phyloP scores from a whole-genome alignment of 495 filamentous ascomycete genomes.

The Neurospora sp. region DNA sequence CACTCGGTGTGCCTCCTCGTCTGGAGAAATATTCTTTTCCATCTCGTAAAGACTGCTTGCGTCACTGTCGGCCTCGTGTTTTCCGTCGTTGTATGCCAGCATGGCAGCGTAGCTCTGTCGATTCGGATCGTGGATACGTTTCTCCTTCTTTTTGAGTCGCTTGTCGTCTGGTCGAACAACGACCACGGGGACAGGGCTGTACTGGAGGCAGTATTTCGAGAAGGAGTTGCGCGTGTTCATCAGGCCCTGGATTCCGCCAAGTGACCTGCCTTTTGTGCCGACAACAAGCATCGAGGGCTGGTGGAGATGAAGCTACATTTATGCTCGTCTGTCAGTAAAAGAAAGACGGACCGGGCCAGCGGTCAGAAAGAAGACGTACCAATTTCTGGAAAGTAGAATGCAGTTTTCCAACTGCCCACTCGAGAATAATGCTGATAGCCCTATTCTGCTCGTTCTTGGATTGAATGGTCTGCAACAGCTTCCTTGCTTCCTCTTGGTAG shows the following conservation, averaged over 20 bases:
- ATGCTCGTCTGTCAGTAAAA: not conserved
- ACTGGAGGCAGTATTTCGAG: conserved; percentile 93
- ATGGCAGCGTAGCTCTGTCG: conserved; percentile 76
- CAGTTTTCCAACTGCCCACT: conserved; percentile 86
- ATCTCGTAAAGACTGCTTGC: conserved; percentile 37
- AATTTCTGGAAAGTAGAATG: conserved; percentile 88
- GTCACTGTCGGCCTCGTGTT: conserved; percentile 45
- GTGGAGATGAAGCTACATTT: conserved; percentile 73
- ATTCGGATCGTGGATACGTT: conserved; percentile 68
- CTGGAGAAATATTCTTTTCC: conserved; percentile 33
- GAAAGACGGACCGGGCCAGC: not conserved
- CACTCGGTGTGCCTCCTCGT: conserved; percentile 62
- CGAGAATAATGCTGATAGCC: conserved; percentile 78
- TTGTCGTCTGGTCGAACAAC: conserved; percentile 88
- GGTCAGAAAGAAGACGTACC: conserved; percentile 41
- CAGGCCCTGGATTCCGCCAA: conserved; percentile 84
- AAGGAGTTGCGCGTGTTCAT: conserved; percentile 73
- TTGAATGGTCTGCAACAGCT: conserved; percentile 67
- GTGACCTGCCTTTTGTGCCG: conserved; percentile 76
- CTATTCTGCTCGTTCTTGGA: conserved; percentile 76
- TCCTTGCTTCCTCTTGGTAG: conserved; percentile 73
- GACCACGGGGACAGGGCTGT: conserved; percentile 93
- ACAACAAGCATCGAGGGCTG: conserved; percentile 94
- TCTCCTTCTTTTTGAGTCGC: conserved; percentile 83
- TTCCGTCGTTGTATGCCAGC: conserved; percentile 52